Evolutionary conservation across 2,329 filamentous ascomycete genomes (phyloP), one percentile per base, ranked within the genome.

Genomic region (Epichloe glyceriae): DNA sequence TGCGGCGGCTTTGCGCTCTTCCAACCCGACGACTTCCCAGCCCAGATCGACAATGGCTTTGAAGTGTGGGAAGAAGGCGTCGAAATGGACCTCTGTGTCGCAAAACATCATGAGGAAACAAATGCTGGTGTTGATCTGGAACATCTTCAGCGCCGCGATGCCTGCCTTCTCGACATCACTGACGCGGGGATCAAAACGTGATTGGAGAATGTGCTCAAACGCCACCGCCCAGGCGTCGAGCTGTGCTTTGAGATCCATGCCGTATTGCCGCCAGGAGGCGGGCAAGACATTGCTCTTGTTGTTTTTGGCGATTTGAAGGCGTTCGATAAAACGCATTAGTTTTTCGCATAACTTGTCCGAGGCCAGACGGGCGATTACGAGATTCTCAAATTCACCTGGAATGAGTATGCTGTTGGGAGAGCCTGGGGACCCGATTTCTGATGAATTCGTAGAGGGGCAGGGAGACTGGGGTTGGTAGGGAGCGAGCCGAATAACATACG

Each of bases 61-160:
- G 54, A 83, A 83, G 20, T 73, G 69, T 0, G 66, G 62, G 5
- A 71, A 63, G 54, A 78, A 80, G 10, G 62, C 60, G 56, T 83
- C 80, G 52, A 83, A 83, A 37, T 76, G 70, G 49, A 73, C 71
- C 59, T 83, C 80, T 44, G 67, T 74, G 48, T 76, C 73, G 59
- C 71, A 77, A 57, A 81, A 83, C 10, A 76, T 77, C 74, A 80
- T 81, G 40, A 75, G 64, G 55, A 78, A 80, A 5, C 83, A 64
- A 35, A 83, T 69, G 44, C 70, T 67, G 10, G 70, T 71, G 70
- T 80, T 83, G 47, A 79, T 69, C 52, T 80, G 76, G 50, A 73
- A 73, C 78, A 83, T 82, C 57, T 82, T 81, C 5, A 83, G 66
- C 11, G 80, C 78, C 5, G 77, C 72, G 51, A 82, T 81, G 44